These are phyloP conservation scores for Candida maltosa DNA, from an alignment of 805 yeast genomes.

Conservation along the genomic window DNA sequence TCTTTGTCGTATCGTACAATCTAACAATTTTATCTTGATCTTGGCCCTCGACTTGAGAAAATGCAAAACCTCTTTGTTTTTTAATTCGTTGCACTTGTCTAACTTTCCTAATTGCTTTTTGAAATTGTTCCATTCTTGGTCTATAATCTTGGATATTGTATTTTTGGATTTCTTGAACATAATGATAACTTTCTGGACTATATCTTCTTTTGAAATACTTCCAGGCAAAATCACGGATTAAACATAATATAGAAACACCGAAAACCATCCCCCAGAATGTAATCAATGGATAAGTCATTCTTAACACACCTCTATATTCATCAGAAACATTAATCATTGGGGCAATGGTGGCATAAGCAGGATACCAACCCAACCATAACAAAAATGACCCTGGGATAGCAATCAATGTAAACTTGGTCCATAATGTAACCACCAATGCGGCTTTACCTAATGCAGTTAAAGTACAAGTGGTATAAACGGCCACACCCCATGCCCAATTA, in stretches of 20 bases:
- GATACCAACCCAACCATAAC: slow-evolving; percentile 83
- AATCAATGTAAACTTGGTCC: slow-evolving; percentile 89
- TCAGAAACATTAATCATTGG: slow-evolving; percentile 78
- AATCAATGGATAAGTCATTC: slow-evolving; percentile 71
- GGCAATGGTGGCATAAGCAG: slow-evolving; percentile 80
- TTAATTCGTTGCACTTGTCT: slow-evolving; percentile 98
- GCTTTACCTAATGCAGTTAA: slow-evolving; percentile 93
- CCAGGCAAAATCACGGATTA: slow-evolving; percentile 88
- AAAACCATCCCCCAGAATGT: slow-evolving; percentile 82
- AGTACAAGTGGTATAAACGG: slow-evolving; percentile 81
- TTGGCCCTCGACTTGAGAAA: slow-evolving; percentile 86
- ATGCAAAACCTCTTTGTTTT: slow-evolving; percentile 97
- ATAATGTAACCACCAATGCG: slow-evolving; percentile 82
- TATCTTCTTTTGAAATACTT: slow-evolving; percentile 91
- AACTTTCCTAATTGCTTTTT: slow-evolving; percentile 92
- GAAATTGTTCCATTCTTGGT: slow-evolving; percentile 96
- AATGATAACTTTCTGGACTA: slow-evolving; percentile 88
- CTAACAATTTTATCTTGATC: slow-evolving; percentile 90
- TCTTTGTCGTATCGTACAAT: slow-evolving; percentile 91
- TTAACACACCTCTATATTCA: slow-evolving; percentile 79
- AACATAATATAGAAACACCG: slow-evolving; percentile 73
- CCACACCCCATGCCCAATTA: slow-evolving; percentile 95
- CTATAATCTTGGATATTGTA: slow-evolving; percentile 88
- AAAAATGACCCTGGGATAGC: slow-evolving; percentile 94
- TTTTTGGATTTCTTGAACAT: slow-evolving; percentile 95